These are phyloP conservation scores for Colletotrichum sp. DNA, from an alignment of 2,329 filamentous ascomycete genomes.

Conservation along the genomic window DNA sequence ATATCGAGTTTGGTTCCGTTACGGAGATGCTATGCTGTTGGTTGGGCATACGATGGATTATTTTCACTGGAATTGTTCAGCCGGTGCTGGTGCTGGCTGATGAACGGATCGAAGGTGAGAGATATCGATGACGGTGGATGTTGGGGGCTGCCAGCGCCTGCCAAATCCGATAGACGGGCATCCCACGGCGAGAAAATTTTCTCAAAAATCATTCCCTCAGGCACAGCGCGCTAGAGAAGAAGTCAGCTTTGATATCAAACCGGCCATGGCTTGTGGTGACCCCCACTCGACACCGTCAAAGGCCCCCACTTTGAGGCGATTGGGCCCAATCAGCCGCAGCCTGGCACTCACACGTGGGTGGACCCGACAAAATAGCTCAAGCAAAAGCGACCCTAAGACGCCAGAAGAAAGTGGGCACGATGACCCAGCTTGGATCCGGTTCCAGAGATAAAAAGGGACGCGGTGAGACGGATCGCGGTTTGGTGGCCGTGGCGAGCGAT, in stretches of 20 bases:
- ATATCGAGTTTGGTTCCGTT: background rate
- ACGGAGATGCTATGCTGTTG: background rate
- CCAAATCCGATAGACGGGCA: background rate
- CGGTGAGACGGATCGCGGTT: background rate
- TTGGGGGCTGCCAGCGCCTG: background rate
- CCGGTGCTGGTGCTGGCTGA: background rate
- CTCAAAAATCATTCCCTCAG: constrained; percentile 6
- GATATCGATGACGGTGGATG: background rate
- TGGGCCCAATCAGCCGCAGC: constrained; percentile 20
- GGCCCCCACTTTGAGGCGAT: constrained; percentile 19
- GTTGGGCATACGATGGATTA: background rate
- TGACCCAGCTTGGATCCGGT: background rate
- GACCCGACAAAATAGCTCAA: constrained; percentile 17
- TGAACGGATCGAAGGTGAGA: background rate
- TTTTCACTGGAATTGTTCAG: background rate
- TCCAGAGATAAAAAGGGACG: constrained; percentile 21
- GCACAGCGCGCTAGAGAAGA: constrained; percentile 1
- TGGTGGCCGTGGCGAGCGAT: background rate
- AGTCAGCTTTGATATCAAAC: constrained; percentile 23
- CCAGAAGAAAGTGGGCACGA: constrained; percentile 15
- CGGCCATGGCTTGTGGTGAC: constrained; percentile 22
- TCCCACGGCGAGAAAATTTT: constrained; percentile 8
- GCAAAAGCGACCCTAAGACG: background rate
- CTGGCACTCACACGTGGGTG: constrained; percentile 23
- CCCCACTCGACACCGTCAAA: constrained; percentile 17